Conservation (phyloP, 495 filamentous ascomycete genomes). For the Penicillium flavigenum region DNA sequence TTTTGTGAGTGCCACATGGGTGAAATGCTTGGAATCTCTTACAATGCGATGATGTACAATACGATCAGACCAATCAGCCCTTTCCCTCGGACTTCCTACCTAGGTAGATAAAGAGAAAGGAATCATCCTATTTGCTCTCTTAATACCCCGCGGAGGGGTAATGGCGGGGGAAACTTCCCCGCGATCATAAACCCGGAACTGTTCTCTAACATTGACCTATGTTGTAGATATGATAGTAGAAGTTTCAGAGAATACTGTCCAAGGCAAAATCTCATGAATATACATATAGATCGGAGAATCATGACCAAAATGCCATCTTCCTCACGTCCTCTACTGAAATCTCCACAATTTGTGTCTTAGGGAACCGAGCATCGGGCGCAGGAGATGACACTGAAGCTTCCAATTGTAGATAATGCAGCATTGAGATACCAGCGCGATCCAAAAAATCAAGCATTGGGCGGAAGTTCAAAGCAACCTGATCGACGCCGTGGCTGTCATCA, state of each 20-base stretch:
- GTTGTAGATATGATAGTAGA: neutral
- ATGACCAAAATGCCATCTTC: conserved; percentile 26
- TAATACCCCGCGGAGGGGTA: conserved; percentile 2
- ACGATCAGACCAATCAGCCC: neutral
- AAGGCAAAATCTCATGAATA: neutral
- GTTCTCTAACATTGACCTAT: neutral
- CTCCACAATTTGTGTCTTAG: conserved; percentile 34
- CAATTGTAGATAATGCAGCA: conserved; percentile 43
- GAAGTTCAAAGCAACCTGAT: conserved; percentile 75
- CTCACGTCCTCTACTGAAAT: conserved; percentile 28
- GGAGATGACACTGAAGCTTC: conserved; percentile 20
- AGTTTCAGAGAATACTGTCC: neutral
- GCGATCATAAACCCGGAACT: neutral
- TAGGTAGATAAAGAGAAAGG: neutral
- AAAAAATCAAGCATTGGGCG: conserved; percentile 58
- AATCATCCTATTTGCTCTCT: neutral
- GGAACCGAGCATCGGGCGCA: conserved; percentile 42
- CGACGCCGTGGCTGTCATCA: conserved; percentile 86
- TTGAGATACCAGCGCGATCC: conserved; percentile 45
- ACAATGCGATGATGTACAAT: too few species aligned
- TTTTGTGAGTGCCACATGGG: neutral
- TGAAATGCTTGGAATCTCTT: neutral
- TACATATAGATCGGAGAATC: neutral
- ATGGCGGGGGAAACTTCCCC: neutral
- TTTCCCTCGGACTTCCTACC: neutral